Evolutionary conservation across 1,139 yeast species (phyloP), one percentile per base, ranked within the genome.

Genomic region (Spencermartinsiella ligniputridi): DNA sequence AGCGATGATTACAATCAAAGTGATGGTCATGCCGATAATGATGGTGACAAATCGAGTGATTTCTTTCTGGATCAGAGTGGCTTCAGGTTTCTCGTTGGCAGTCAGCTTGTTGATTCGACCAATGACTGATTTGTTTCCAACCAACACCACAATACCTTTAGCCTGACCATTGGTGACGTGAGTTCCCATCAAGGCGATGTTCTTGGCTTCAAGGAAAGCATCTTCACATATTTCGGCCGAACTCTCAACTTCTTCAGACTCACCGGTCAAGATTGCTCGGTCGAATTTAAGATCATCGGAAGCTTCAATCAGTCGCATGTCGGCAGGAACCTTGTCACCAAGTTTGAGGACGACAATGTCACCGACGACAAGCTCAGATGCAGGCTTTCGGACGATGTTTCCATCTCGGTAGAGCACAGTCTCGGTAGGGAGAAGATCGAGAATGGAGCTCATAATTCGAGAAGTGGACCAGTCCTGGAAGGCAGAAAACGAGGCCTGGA

Each of bases 191-290:
- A 75, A 58, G 35, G 75, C 77, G 45, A 75, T 64, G 53, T 72
- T 67, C 27, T 58, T 54, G 36, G 73, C 64, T 52, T 76, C 80
- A 46, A 75, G 60, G 53, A 70, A 72, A 50, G 72, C 72, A 2
- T 54, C 52, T 22, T 61, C 66, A 11, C 58, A 42, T 17, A 46
- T 38, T 20, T 73, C 67, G 40, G 66, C 65, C 3, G 74, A 67
- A 2, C 71, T 75, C 11, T 68, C 65, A 2, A 72, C 64, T 13
- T 77, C 75, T 40, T 71, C 65, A 0, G 78, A 71, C 54, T 76
- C 81, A 47, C 81, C 81, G 1, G 81, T 76, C 39, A 76, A 63
- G 34, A 75, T 65, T 5, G 81, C 72, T 50, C 75, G 74, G 52
- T 76, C 81, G 39, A 77, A 72, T 49, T 72, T 71, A 48, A 74